phyloP scores from a whole-genome alignment of 352 stramenopile genomes.

The Peronospora farinosa region DNA sequence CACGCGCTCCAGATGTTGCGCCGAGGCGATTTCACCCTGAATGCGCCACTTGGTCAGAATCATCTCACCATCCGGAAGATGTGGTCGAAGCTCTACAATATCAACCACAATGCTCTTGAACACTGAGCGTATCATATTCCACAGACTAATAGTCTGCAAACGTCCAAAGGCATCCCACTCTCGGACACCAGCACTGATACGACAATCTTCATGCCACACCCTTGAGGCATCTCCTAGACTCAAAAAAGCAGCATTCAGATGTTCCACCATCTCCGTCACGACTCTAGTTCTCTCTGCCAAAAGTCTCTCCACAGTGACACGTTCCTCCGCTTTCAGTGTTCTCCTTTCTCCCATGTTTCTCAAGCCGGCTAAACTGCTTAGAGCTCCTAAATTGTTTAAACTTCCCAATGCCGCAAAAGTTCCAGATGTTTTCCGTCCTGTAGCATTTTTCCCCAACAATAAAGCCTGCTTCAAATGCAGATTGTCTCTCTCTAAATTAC shows the following conservation, averaged over 20 bases:
- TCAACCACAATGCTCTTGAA: constrained; percentile 72
- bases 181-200: constrained; percentile 65
- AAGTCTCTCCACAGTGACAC: constrained; percentile 43
- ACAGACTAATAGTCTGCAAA: constrained; percentile 68
- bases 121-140: constrained; percentile 76
- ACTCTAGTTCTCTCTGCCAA: constrained; percentile 65
- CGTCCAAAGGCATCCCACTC: constrained; percentile 72
- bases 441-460: constrained; percentile 51
- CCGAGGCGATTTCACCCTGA: constrained; percentile 66
- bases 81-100: constrained; percentile 71
- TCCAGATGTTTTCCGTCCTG: constrained; percentile 4
- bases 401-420: constrained; percentile 24
- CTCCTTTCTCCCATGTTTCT: constrained; percentile 2
- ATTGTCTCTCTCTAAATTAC: constrained; percentile 64
- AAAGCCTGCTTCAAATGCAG: constrained; percentile 71
- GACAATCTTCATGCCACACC: constrained; percentile 73
- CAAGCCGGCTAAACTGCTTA: constrained; percentile 16
- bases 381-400: constrained; percentile 5
- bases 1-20: constrained; percentile 51
- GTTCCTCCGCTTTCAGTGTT: constrained; percentile 12
- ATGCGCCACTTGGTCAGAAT: constrained; percentile 82
- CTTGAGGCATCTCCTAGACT: constrained; percentile 58
- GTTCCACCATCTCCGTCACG: constrained; percentile 77
- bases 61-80: constrained; percentile 73
- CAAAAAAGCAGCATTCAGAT: constrained; percentile 61